Evolutionary conservation across 139 green algal genomes (phyloP).

Genomic region (Zygnema cylindricum): DNA sequence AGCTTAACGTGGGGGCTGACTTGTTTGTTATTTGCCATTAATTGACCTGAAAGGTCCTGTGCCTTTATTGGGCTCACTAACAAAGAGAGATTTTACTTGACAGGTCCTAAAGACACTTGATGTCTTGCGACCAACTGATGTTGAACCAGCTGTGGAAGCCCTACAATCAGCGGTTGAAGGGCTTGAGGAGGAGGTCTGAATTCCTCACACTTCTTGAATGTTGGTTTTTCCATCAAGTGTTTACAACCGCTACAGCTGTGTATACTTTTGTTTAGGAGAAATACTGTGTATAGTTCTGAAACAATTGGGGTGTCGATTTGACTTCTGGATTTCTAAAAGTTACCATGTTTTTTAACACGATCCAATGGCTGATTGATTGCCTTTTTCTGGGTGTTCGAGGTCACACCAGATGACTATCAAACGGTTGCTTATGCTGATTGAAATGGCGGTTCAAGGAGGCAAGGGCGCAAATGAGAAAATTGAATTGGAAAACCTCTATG

Average conservation of each 20-base stretch:
- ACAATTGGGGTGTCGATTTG: no score
- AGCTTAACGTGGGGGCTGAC: no score
- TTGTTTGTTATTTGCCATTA: not conserved
- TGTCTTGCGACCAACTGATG: slow-evolving; percentile 54
- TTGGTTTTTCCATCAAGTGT: not conserved
- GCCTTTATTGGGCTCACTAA: not conserved
- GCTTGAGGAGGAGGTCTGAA: not conserved
- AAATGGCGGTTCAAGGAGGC: slow-evolving; percentile 79
- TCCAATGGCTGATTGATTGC: no score
- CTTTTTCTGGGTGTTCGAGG: no score
- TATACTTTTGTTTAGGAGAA: no score
- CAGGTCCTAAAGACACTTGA: slow-evolving; percentile 68
- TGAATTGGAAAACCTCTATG: slow-evolving; percentile 8
- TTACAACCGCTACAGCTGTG: no score
- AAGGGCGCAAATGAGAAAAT: not conserved
- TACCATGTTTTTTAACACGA: no score
- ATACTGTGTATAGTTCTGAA: no score
- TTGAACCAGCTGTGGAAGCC: slow-evolving; percentile 18
- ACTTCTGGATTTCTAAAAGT: no score
- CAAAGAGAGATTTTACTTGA: slow-evolving; percentile 1
- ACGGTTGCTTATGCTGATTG: slow-evolving; percentile 92
- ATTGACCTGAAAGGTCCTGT: not conserved
- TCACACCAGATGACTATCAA: slow-evolving; percentile 86
- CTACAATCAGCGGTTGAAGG: slow-evolving; percentile 2
- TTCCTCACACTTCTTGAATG: not conserved